Conservation (phyloP, 148 eudicot genomes). For the Cornus kousa region DNA sequence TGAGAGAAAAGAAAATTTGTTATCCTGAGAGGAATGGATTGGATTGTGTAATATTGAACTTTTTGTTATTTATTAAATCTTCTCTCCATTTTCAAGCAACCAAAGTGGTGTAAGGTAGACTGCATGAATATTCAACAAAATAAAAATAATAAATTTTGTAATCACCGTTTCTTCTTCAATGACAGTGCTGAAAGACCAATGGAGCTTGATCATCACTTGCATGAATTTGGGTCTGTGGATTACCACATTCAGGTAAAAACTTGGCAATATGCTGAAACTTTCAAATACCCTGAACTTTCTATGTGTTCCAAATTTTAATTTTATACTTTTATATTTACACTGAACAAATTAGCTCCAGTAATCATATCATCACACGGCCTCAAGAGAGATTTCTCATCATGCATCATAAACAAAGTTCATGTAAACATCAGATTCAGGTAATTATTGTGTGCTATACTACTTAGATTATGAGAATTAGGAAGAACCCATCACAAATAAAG, state of each 20-base stretch:
- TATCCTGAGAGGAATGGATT: neutral
- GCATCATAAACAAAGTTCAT: neutral
- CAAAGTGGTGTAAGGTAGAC: neutral
- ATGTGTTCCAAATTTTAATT: neutral
- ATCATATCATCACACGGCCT: neutral
- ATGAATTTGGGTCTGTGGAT: constrained; percentile 87
- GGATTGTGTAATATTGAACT: neutral
- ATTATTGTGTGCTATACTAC: neutral
- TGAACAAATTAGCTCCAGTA: neutral
- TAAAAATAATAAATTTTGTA: neutral
- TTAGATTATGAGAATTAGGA: neutral
- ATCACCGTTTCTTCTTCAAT: constrained; percentile 11
- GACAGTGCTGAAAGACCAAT: constrained; percentile 61
- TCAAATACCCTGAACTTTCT: neutral
- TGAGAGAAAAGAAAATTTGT: neutral
- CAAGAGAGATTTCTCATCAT: neutral
- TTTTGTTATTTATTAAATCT: neutral
- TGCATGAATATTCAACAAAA: neutral
- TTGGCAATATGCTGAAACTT: neutral
- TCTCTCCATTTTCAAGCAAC: neutral
- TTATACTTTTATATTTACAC: neutral
- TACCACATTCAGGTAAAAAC: constrained; percentile 74
- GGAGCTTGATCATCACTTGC: constrained; percentile 75
- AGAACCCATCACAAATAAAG: neutral
- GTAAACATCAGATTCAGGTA: neutral